Base-by-base conservation (phyloP, 2,329 filamentous ascomycete genomes). In the Erysiphe pulchra region DNA sequence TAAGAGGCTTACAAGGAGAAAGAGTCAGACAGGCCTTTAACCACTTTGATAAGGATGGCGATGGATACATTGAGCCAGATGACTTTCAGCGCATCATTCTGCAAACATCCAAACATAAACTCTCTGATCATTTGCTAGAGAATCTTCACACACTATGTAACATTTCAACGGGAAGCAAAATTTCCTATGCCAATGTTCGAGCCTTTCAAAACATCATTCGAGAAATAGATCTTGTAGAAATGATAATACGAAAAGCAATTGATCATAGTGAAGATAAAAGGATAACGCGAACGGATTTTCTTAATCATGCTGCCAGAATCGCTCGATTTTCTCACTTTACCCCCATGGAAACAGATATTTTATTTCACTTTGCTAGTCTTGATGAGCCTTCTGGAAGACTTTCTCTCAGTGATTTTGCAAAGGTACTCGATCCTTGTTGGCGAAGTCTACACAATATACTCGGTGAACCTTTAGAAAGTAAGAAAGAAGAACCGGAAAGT, bases 131-230 rank as follows among this genome's bases (percentile, higher is more conserved):
- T 62, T 68, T 98, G 38, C 70, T 98, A 44, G 77, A 86, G 53
- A 87, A 95, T 62, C 72, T 98, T 42, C 77, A 81, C 50, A 90
- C 85, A 0, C 73, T 98, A 37, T 95, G 87, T 73, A 94, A 94
- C 64, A 92, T 95, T 60, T 84, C 83, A 8, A 69, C 77, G 32
- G 78, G 84, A 50, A 90, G 76, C 67, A 93, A 92, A 65, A 90
- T 98, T 54, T 94, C 86, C 7, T 98, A 98, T 59, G 85, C 90
- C 60, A 94, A 92, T 59, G 90, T 98, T 31, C 77, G 90, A 53
- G 90, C 90, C 34, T 98, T 98, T 67, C 86, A 93, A 66, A 98
- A 98, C 61, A 78, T 98, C 63, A 87, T 98, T 55, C 78, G 81
- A 57, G 86, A 95, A 64, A 94, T 98, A 83, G 90, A 98, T 57